Conservation (phyloP, 2,329 filamentous ascomycete species). For the Neobulgaria alba region DNA sequence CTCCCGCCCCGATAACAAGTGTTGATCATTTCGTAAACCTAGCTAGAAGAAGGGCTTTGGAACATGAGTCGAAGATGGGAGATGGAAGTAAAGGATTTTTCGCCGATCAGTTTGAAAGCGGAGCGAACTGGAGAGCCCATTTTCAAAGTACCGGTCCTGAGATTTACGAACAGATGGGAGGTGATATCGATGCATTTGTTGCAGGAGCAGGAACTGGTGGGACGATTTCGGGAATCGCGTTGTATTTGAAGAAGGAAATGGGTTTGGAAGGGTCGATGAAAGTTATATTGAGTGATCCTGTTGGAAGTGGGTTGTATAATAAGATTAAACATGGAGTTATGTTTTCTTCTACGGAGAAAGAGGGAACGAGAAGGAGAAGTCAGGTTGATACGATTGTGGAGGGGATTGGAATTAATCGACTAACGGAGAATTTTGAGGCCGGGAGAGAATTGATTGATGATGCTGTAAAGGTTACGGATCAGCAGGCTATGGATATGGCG, state of each 20-base stretch:
- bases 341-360: slow-evolving; percentile 81
- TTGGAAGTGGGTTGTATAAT: slow-evolving; percentile 89
- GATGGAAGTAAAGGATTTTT: slow-evolving; percentile 77
- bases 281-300: slow-evolving; percentile 84
- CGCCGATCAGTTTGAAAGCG: slow-evolving; percentile 90
- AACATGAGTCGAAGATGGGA: slow-evolving; percentile 54
- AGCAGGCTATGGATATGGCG: slow-evolving; percentile 89
- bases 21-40: slow-evolving; percentile 91
- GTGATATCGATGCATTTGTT: slow-evolving; percentile 75
- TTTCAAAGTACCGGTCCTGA: slow-evolving; percentile 78
- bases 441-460: slow-evolving; percentile 83
- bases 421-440: slow-evolving; percentile 89
- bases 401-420: slow-evolving; percentile 87
- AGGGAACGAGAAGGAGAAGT: slow-evolving; percentile 79
- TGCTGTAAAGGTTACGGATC: slow-evolving; percentile 79
- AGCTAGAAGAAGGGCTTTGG: slow-evolving; percentile 64
- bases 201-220: slow-evolving; percentile 92
- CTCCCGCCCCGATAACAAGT: slow-evolving; percentile 88
- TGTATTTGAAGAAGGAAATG: slow-evolving; percentile 64
- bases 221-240: slow-evolving; percentile 79
- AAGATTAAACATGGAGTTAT: slow-evolving; percentile 89
- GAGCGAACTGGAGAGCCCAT: slow-evolving; percentile 83
- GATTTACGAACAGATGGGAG: slow-evolving; percentile 70
- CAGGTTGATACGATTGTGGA: slow-evolving; percentile 97
- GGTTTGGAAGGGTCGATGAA: slow-evolving; percentile 36